Evolutionary conservation across 768 basidiomycete species (phyloP), one percentile per base, ranked within the genome.

Genomic region (Amanita polypyramis): DNA sequence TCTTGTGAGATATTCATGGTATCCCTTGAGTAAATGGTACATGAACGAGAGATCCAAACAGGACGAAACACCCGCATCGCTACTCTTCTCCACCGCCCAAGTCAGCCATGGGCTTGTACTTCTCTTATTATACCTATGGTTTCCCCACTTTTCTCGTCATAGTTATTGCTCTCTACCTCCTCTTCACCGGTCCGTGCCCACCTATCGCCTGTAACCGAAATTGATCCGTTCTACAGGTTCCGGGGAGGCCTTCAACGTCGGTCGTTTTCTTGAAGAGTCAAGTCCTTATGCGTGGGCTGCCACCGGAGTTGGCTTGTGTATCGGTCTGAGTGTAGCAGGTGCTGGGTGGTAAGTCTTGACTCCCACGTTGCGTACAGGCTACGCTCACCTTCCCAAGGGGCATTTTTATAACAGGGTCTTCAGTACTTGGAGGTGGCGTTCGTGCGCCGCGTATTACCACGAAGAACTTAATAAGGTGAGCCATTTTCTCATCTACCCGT

Each of bases 341-440:
- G 96, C 95, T 41, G 95, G 86, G 66, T 98, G 96, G 96, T 95
- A 39, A 52, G 87, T 2, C 65, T 9, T 10, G 9, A 6, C 14
- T 36, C 21, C 45, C 8, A 21, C 20, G 25, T 32, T 33, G 49
- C 3, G 29, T 19, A 25, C 23, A 4, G 9, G 6, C 12, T 5
- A 6, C 17, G 32, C 14, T 27, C 40, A 12, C 46, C 34, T 59
- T 51, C 51, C 30, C 23, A 52, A 98, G 95, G 95, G 95, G 95
- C 43, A 98, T 99, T 62, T 92, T 95, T 71, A 69, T 98, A 48
- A 98, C 96, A 0, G 96, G 96, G 47, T 69, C 94, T n/a, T 95
- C 92, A 25, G 93, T 99, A 56, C 74, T 99, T 25, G 95, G 95
- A 38, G 96, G 93, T 61, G 94, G 94, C 59, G 92, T 98, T 8